Conservation (phyloP, 2,329 filamentous ascomycete species). For the Fusarium sp. region DNA sequence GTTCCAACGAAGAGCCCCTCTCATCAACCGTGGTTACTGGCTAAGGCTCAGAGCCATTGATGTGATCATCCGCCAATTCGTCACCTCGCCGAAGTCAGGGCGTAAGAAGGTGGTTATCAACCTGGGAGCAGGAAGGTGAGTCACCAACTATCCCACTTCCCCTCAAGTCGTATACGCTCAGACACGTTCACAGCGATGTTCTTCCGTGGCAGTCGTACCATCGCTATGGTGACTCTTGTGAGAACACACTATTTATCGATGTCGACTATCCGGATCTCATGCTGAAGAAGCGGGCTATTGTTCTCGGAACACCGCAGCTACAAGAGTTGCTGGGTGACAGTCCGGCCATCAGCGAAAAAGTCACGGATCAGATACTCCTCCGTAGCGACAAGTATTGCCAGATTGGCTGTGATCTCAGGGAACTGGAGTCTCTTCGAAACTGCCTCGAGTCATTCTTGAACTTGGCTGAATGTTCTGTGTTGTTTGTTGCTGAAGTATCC, state of each 20-base stretch:
- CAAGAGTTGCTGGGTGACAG: conserved; percentile 47
- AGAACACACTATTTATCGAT: conserved; percentile 77
- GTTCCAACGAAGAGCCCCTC: conserved; percentile 81
- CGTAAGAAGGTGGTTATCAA: conserved; percentile 82
- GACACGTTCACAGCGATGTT: conserved; percentile 73
- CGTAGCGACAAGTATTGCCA: conserved; percentile 78
- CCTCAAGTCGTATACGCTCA: conserved; percentile 1
- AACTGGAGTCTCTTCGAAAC: conserved; percentile 68
- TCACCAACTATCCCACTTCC: conserved; percentile 32
- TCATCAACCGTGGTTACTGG: conserved; percentile 92
- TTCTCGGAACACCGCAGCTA: conserved; percentile 71
- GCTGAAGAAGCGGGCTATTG: conserved; percentile 74
- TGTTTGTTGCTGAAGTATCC: conserved; percentile 91
- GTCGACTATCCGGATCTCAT: conserved; percentile 88
- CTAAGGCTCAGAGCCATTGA: conserved; percentile 86
- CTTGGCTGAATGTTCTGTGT: conserved; percentile 67
- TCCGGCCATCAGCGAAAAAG: conserved; percentile 48
- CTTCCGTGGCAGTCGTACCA: conserved; percentile 85
- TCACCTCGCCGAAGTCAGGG: conserved; percentile 59
- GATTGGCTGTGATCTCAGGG: conserved; percentile 81
- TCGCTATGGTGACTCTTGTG: conserved; percentile 68
- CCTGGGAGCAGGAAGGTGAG: conserved; percentile 89
- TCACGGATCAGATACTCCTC: conserved; percentile 63
- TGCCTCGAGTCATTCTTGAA: conserved; percentile 69
- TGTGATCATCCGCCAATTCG: conserved; percentile 76